phyloP scores from a whole-genome alignment of 768 basidiomycete species.

The Lentinula sp. region DNA sequence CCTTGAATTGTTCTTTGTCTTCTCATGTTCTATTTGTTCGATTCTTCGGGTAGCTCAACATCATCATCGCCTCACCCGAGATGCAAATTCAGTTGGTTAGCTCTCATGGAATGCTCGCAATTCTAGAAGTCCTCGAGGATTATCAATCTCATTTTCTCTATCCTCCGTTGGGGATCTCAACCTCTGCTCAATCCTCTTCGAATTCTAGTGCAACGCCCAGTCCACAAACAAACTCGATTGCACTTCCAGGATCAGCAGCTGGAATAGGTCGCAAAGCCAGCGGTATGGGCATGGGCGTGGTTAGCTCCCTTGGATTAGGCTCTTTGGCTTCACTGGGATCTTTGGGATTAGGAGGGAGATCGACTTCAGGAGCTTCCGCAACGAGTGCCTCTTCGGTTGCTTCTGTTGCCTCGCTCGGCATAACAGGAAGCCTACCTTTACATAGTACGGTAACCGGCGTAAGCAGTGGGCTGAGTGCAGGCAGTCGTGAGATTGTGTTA shows the following conservation, averaged over 20 bases:
- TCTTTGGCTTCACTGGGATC: conserved; percentile 3
- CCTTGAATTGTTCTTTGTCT: background rate
- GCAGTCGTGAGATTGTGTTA: conserved; percentile 78
- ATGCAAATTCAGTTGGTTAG: conserved; percentile 86
- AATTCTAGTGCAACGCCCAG: background rate
- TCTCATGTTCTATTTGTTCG: background rate
- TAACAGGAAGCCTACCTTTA: background rate
- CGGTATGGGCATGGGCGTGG: background rate
- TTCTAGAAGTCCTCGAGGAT: conserved; percentile 83
- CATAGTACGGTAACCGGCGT: background rate
- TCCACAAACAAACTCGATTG: background rate
- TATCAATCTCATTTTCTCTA: background rate
- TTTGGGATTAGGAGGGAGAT: background rate
- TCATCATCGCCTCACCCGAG: conserved; percentile 76
- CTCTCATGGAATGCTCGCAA: conserved; percentile 91
- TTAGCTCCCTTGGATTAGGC: background rate
- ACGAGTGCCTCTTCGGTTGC: background rate
- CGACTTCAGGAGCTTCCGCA: background rate
- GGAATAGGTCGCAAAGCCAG: background rate
- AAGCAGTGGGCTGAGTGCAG: conserved; percentile 27
- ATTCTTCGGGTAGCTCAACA: conserved; percentile 15
- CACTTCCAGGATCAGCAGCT: background rate
- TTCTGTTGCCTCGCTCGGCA: background rate
- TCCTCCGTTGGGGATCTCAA: background rate
- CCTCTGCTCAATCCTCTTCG: background rate